These are phyloP conservation scores for Termitomyces eurrhizus DNA, from an alignment of 768 basidiomycete genomes.

Conservation along the genomic window DNA sequence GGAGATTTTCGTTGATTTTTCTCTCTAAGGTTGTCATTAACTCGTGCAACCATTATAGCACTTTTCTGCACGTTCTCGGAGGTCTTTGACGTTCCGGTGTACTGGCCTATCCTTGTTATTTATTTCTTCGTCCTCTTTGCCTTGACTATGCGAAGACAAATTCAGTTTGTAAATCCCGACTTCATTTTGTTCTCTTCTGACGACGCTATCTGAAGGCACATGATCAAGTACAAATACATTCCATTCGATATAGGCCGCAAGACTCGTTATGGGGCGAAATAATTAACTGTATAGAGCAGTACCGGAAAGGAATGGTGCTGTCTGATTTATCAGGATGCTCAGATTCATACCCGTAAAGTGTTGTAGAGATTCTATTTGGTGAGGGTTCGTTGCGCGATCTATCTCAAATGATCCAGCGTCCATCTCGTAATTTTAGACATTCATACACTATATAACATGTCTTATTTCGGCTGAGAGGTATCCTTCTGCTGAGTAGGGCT, in stretches of 20 bases:
- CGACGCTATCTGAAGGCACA: conserved; percentile 59
- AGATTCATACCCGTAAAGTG: conserved; percentile 19
- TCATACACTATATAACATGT: background rate
- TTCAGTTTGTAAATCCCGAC: conserved; percentile 62
- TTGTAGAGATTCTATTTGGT: conserved; percentile 6
- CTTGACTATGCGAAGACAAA: conserved; percentile 93
- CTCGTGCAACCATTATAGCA: conserved; percentile 82
- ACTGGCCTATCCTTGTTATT: conserved; percentile 97
- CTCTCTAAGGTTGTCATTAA: conserved; percentile 80
- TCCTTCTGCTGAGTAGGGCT: background rate
- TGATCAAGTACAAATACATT: conserved; percentile 98
- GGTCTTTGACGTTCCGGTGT: conserved; percentile 93
- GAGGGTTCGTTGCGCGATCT: conserved; percentile 1
- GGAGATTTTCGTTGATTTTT: background rate
- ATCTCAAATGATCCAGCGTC: background rate
- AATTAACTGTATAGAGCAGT: conserved; percentile 13
- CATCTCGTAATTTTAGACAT: conserved; percentile 1
- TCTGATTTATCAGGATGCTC: conserved; percentile 1
- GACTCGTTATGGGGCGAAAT: conserved; percentile 67
- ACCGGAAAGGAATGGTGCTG: conserved; percentile 4
- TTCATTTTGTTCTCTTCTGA: conserved; percentile 1
- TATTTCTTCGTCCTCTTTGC: conserved; percentile 96
- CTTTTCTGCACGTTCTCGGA: conserved; percentile 78
- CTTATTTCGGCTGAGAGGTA: background rate
- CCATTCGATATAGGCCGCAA: conserved; percentile 97